These are phyloP conservation scores for Scheffersomyces stipitis DNA, from an alignment of 805 yeast species.

Conservation along the genomic window DNA sequence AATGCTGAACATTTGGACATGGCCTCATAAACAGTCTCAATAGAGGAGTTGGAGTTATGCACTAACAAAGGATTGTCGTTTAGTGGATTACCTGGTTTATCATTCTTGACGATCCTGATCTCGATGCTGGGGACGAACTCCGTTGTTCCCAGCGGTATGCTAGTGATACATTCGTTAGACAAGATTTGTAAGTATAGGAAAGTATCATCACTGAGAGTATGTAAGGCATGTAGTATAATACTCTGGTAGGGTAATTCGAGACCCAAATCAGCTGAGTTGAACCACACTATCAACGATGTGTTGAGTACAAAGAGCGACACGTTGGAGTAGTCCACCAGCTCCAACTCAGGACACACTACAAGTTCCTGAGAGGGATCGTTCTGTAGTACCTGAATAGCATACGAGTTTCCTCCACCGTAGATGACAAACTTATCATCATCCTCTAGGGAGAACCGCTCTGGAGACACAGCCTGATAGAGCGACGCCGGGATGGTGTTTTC, in stretches of 20 bases:
- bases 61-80: conserved; percentile 11
- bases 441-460: conserved; percentile 36
- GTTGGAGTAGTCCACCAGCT: conserved; percentile 6
- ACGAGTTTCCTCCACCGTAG: conserved; percentile 35
- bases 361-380: conserved; percentile 14
- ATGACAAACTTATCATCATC: conserved; percentile 41
- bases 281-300: conserved; percentile 34
- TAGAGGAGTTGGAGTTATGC: conserved; percentile 6
- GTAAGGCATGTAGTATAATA: conserved; percentile 34
- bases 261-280: conserved; percentile 19
- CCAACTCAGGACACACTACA: conserved; percentile 9
- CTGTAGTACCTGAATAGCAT: conserved; percentile 11
- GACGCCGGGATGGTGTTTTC: conserved; percentile 40
- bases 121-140: conserved; percentile 22
- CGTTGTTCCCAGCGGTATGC: conserved; percentile 8
- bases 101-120: conserved; percentile 10
- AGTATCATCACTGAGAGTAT: conserved; percentile 10
- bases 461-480: conserved; percentile 36
- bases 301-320: conserved; percentile 35
- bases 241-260: conserved; percentile 35
- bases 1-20: conserved; percentile 39
- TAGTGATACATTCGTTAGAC: conserved; percentile 17
- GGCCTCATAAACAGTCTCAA: conserved; percentile 27
- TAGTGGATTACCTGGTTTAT: background rate
- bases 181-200: conserved; percentile 33